Evolutionary conservation across 1,284 basidiomycete species (phyloP).

Genomic region (Heliocybe sulcata): DNA sequence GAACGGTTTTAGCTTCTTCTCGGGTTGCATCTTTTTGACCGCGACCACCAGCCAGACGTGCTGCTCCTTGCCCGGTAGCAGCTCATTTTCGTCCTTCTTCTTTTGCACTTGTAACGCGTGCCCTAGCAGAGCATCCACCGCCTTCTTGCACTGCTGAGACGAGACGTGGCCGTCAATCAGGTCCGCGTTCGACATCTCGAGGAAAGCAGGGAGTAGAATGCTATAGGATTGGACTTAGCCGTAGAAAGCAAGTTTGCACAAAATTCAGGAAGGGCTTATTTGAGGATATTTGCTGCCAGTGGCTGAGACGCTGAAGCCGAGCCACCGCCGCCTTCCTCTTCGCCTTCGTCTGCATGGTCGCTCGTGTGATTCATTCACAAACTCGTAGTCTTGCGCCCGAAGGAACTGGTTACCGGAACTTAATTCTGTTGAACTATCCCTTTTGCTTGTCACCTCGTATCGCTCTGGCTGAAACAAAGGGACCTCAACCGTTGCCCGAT

Average conservation of each 20-base stretch:
- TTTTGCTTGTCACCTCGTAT: no score
- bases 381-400: no score
- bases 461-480: no score
- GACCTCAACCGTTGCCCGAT: no score
- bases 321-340: no score
- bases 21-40: constrained; percentile 73
- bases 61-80: constrained; percentile 76
- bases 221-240: no score
- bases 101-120: constrained; percentile 61
- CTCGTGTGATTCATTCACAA: no score
- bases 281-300: no score
- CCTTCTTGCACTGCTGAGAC: constrained; percentile 65
- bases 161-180: constrained; percentile 70
- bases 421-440: no score
- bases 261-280: not conserved
- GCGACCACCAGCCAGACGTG: constrained; percentile 83
- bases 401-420: no score
- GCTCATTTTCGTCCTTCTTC: constrained; percentile 64
- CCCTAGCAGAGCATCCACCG: constrained; percentile 68
- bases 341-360: no score
- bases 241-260: not conserved
- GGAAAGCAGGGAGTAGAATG: not conserved
- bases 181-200: constrained; percentile 21
- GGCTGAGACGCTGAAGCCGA: no score
- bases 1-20: constrained; percentile 74